These are phyloP conservation scores for Diaporthe australafricana DNA, from an alignment of 2,329 filamentous ascomycete genomes.

Conservation along the genomic window DNA sequence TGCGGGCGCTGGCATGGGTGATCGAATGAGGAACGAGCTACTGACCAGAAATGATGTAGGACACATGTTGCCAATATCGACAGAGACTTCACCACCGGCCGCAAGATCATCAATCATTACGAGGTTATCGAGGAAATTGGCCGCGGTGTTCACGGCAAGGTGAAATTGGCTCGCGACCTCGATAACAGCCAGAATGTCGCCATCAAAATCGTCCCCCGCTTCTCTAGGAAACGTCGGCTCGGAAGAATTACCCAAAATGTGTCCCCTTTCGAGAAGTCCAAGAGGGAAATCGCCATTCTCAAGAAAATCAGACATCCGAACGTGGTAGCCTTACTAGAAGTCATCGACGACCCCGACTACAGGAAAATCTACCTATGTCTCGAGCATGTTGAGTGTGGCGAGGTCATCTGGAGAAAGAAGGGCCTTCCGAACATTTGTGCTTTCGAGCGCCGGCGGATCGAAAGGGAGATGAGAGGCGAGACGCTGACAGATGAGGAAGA, in stretches of 20 bases:
- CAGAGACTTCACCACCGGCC: slow-evolving; percentile 86
- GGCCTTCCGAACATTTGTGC: slow-evolving; percentile 85
- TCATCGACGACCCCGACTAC: slow-evolving; percentile 95
- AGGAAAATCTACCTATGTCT: slow-evolving; percentile 99
- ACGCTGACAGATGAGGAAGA: slow-evolving; percentile 70
- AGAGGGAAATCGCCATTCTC: slow-evolving; percentile 95
- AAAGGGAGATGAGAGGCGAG: slow-evolving; percentile 75
- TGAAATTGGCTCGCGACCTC: slow-evolving; percentile 90
- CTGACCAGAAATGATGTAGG: slow-evolving; percentile 54
- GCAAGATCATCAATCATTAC: slow-evolving; percentile 98
- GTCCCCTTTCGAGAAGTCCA: slow-evolving; percentile 81
- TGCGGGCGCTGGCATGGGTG: background rate
- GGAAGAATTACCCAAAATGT: slow-evolving; percentile 76
- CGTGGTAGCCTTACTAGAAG: slow-evolving; percentile 92
- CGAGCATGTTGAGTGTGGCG: slow-evolving; percentile 93
- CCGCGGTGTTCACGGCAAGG: slow-evolving; percentile 95
- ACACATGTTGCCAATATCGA: slow-evolving; percentile 94
- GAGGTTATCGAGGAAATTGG: slow-evolving; percentile 97
- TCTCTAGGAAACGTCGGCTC: slow-evolving; percentile 92
- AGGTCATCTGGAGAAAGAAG: slow-evolving; percentile 94
- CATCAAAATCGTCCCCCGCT: slow-evolving; percentile 98
- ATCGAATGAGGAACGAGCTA: background rate
- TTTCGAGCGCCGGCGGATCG: slow-evolving; percentile 84
- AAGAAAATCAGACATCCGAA: slow-evolving; percentile 99
- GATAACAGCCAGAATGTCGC: slow-evolving; percentile 84